Evolutionary conservation across 202 grass and related monocot species (phyloP).

Genomic region (Musa balbisiana): DNA sequence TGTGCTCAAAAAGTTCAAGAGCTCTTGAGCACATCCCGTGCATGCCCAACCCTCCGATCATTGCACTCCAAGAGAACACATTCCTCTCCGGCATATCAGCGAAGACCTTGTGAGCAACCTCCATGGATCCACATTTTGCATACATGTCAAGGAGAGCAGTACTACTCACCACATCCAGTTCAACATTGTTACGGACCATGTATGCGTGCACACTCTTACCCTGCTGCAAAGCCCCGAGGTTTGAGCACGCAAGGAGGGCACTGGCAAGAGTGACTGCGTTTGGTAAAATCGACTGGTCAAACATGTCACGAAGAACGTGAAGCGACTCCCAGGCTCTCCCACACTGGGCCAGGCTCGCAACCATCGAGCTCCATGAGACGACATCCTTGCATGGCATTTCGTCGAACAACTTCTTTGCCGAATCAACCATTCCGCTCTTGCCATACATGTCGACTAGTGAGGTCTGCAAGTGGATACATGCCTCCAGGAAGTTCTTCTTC

Average conservation of each 20-base stretch:
- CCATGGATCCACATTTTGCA: constrained; percentile 17
- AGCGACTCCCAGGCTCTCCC: constrained; percentile 11
- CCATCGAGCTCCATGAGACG: constrained; percentile 14
- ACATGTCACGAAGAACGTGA: constrained; percentile 6
- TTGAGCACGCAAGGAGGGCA: constrained; percentile 14
- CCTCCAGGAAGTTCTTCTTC: constrained; percentile 6
- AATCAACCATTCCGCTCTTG: constrained; percentile 8
- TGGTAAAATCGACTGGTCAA: neutral
- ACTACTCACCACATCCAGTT: constrained; percentile 17
- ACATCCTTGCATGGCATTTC: constrained; percentile 20
- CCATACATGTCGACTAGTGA: constrained; percentile 22
- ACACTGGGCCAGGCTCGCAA: constrained; percentile 13
- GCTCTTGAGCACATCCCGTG: constrained; percentile 18
- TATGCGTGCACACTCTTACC: constrained; percentile 20
- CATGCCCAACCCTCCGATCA: constrained; percentile 17
- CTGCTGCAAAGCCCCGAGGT: constrained; percentile 14
- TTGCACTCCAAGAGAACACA: constrained; percentile 21
- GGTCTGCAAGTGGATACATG: constrained; percentile 15
- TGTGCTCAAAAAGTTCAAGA: constrained; percentile 6
- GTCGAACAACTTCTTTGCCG: constrained; percentile 13
- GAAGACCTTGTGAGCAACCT: neutral
- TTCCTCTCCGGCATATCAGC: constrained; percentile 7
- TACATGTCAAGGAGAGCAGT: constrained; percentile 22
- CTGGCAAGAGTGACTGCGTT: constrained; percentile 18
- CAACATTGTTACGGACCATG: constrained; percentile 7